Evolutionary conservation across 1,139 yeast species (phyloP).

Genomic region (Geotrichum europaeum): DNA sequence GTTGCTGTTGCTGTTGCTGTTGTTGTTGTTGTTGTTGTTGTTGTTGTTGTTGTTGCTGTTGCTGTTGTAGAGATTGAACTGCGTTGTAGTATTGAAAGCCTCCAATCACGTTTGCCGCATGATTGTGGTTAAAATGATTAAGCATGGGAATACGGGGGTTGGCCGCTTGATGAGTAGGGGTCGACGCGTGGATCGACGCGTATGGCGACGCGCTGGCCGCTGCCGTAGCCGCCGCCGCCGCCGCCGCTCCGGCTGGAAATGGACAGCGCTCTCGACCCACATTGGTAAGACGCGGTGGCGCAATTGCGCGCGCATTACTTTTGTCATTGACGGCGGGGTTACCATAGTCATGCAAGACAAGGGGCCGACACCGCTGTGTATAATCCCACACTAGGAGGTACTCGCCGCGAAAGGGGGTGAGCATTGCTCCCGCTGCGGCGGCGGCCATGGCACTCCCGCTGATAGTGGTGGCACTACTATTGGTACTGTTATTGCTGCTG

Average conservation of each 20-base stretch:
- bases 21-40: neutral
- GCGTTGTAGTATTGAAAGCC: no score
- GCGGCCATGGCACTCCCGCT: neutral
- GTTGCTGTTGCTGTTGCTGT: neutral
- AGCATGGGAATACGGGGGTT: neutral
- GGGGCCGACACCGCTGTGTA: conserved; percentile 71
- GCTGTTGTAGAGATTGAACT: neutral
- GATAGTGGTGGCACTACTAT: neutral
- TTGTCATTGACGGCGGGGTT: neutral
- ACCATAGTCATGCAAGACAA: conserved; percentile 75
- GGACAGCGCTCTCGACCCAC: neutral
- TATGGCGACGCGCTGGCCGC: neutral
- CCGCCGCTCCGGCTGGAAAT: neutral
- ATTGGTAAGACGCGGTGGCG: neutral
- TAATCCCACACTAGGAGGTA: conserved; percentile 79
- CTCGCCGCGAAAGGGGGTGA: neutral
- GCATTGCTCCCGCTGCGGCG: neutral
- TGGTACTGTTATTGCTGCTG: neutral
- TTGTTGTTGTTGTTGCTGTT: neutral
- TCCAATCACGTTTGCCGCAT: no score
- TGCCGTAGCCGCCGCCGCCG: neutral
- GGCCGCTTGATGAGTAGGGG: neutral
- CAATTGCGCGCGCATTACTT: neutral
- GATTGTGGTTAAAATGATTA: no score
- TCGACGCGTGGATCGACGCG: neutral